Evolutionary conservation across 2,329 filamentous ascomycete genomes (phyloP).

Genomic region (Coniochaeta sp.): DNA sequence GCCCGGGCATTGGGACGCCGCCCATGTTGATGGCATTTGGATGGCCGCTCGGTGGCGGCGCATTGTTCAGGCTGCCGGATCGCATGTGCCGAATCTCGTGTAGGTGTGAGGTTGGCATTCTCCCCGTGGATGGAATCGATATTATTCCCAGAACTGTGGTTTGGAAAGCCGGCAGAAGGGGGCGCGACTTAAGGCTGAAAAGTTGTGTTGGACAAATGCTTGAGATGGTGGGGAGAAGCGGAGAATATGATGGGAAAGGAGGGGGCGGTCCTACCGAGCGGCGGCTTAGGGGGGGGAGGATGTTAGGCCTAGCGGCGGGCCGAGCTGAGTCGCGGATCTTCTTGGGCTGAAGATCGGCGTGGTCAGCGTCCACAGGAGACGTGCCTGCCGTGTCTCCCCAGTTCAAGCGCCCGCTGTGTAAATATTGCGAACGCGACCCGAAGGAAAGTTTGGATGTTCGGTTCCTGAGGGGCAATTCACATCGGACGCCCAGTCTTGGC

Average conservation of each 20-base stretch:
- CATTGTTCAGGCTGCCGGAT: constrained; percentile 50
- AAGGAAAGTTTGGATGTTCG: too few species aligned
- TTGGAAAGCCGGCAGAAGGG: neutral
- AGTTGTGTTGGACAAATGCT: neutral
- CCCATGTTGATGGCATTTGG: constrained; percentile 26
- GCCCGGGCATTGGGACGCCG: constrained; percentile 27
- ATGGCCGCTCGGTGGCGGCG: constrained; percentile 24
- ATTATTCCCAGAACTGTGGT: neutral
- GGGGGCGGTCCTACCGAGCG: neutral
- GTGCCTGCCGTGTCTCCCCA: too few species aligned
- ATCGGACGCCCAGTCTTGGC: too few species aligned
- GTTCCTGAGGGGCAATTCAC: too few species aligned
- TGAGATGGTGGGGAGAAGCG: neutral
- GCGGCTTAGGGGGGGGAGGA: neutral
- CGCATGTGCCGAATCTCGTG: constrained; percentile 39
- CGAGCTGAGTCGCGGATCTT: neutral
- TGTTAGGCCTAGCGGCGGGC: too few species aligned
- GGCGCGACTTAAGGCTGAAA: neutral
- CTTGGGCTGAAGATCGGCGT: neutral
- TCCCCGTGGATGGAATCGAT: too few species aligned
- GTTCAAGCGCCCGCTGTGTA: too few species aligned
- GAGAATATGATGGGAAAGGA: neutral
- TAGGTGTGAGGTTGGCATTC: constrained; percentile 19
- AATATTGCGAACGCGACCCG: too few species aligned
- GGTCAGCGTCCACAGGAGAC: too few species aligned